phyloP scores from a whole-genome alignment of 345 rosid species.

The Eucalyptus pauciflora region DNA sequence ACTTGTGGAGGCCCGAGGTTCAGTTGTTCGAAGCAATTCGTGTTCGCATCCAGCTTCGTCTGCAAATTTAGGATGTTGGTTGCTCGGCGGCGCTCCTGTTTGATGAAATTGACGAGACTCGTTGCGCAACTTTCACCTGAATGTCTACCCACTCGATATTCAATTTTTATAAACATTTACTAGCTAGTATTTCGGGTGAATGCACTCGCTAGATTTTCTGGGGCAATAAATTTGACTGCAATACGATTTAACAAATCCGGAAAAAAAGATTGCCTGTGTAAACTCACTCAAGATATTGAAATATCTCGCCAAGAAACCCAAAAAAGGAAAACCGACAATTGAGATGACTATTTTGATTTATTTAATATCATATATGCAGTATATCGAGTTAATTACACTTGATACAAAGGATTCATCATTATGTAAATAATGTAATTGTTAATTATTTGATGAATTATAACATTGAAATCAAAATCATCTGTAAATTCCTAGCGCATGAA shows the following conservation, averaged over 20 bases:
- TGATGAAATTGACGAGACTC: neutral
- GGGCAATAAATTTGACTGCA: neutral
- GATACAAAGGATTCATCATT: neutral
- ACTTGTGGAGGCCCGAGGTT: neutral
- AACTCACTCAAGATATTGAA: neutral
- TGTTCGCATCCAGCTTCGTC: neutral
- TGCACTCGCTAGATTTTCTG: neutral
- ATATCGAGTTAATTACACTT: neutral
- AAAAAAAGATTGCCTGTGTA: neutral
- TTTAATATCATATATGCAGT: neutral
- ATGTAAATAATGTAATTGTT: neutral
- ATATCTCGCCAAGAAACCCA: neutral
- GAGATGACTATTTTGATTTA: neutral
- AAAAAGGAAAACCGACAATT: neutral
- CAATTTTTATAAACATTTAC: neutral
- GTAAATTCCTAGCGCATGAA: accelerated
- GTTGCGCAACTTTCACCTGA: neutral
- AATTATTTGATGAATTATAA: too few relatives aligned
- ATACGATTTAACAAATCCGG: neutral
- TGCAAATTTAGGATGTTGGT: neutral
- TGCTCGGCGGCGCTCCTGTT: neutral
- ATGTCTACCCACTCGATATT: neutral
- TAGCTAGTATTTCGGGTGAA: neutral
- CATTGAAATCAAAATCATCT: neutral
- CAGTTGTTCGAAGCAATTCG: neutral